These are phyloP conservation scores for Vachellia collinsii DNA, from an alignment of 306 rosid species.

Conservation along the genomic window DNA sequence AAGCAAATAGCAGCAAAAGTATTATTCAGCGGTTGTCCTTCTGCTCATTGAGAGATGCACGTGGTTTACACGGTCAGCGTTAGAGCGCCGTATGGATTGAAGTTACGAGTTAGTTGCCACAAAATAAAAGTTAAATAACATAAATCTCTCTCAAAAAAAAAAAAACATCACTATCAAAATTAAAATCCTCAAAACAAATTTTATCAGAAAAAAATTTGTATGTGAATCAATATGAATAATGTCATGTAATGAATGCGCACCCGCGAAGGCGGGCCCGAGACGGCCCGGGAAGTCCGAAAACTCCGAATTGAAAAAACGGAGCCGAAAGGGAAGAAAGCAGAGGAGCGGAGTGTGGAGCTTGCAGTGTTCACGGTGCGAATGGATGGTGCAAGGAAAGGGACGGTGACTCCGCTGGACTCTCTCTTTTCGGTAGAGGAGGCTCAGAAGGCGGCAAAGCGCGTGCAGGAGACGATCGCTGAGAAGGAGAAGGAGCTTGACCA, in stretches of 20 bases:
- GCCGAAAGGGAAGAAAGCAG: not conserved
- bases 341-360: not conserved
- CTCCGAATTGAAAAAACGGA: not conserved
- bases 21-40: not conserved
- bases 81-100: not conserved
- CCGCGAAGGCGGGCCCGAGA: not conserved
- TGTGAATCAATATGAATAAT: no score
- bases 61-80: not conserved
- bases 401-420: constrained; percentile 67
- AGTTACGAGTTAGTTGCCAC: not conserved
- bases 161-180: no score
- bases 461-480: constrained; percentile 56
- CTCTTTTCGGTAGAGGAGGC: constrained; percentile 63
- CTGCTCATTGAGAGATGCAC: not conserved
- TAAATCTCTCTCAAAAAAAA: no score
- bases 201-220: no score
- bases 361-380: constrained; percentile 3
- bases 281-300: not conserved
- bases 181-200: no score
- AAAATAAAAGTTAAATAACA: not conserved
- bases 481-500: constrained; percentile 49
- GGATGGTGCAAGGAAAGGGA: constrained; percentile 50
- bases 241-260: no score
- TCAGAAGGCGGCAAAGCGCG: constrained; percentile 63
- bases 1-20: not conserved